Evolutionary conservation across 495 filamentous ascomycete species (phyloP).

Genomic region (Friedmanniomyces simplex): DNA sequence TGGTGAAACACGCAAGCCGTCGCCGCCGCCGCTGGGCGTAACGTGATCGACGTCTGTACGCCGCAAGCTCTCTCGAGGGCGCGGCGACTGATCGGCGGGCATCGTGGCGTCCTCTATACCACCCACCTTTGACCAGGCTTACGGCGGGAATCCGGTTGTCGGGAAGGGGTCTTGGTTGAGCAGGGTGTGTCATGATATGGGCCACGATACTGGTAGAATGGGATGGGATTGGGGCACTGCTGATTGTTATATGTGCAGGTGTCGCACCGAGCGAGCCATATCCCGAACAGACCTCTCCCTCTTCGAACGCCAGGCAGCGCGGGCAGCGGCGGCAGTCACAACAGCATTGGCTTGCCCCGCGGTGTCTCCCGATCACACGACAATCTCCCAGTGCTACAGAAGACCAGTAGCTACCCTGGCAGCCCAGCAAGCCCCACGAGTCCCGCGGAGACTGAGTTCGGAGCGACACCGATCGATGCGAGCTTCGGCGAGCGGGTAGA

Average conservation of each 20-base stretch:
- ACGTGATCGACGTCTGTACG: background rate
- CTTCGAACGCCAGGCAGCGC: slow-evolving; percentile 6
- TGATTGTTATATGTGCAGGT: slow-evolving; percentile 4
- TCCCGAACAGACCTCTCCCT: slow-evolving; percentile 12
- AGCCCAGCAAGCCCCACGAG: slow-evolving; percentile 9
- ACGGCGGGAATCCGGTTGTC: background rate
- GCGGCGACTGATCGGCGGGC: background rate
- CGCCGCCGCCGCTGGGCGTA: background rate
- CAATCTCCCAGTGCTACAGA: slow-evolving; percentile 10
- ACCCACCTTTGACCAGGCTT: slow-evolving; percentile 16
- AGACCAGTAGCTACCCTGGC: slow-evolving; percentile 13
- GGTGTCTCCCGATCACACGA: slow-evolving; percentile 10
- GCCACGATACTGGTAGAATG: too few relatives aligned
- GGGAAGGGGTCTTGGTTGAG: slow-evolving; percentile 2
- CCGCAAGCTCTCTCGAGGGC: background rate
- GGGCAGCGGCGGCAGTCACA: background rate
- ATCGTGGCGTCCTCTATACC: slow-evolving; percentile 1
- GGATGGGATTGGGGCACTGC: too few relatives aligned
- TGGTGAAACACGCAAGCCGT: slow-evolving; percentile 2
- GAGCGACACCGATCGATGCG: slow-evolving; percentile 19
- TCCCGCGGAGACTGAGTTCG: slow-evolving; percentile 19
- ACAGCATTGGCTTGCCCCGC: background rate
- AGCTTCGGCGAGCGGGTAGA: slow-evolving; percentile 21
- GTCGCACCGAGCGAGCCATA: slow-evolving; percentile 15
- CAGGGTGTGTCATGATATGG: background rate